Evolutionary conservation across 2,329 filamentous ascomycete species (phyloP), one percentile per base, ranked within the genome.

Genomic region (Colletotrichum horii): DNA sequence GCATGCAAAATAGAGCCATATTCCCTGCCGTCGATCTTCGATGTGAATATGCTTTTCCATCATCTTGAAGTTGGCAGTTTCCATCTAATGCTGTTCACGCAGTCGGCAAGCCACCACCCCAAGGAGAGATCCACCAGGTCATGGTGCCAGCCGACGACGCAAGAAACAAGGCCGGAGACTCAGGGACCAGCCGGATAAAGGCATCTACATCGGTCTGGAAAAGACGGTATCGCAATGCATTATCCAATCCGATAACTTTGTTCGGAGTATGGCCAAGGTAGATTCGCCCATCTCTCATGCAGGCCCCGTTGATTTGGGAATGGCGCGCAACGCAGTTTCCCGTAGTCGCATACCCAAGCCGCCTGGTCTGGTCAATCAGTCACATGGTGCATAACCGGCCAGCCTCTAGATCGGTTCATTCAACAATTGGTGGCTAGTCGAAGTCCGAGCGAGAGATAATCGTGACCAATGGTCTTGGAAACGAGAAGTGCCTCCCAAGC

Each of bases 21-120:
- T 65, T 74, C 73, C 73, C 66, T 64, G 73, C 52, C 70, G 56
- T 67, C 74, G 74, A 76, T 76, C 70, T 52, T 22, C 56, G 60
- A 73, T 22, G 19, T 48, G 28, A 19, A 24, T 15, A 36, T 68
- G 19, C 28, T 66, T 61, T 43, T 22, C 56, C 32, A 56, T 30
- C 55, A 67, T 72, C 69, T 71, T 30, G 55, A 9, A 34, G 15
- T 34, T 38, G n/a, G 15, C 14, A n/a, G 32, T 36, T 36, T 26
- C 30, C 14, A 24, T 61, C 58, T 61, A 32, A 30, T 61, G n/a
- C 43, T n/a, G 43, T 52, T 22, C 43, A 22, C 43, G 43, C 43
- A 52, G 43, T 52, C 43, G n/a, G 43, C 43, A 22, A 52, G 43
- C 43, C 43, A n/a, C n/a, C 43, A 22, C 4, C 43, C n/a, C n/a